Evolutionary conservation across 371 early-diverging fungal genomes (phyloP).

Genomic region (Mucor ambiguus): DNA sequence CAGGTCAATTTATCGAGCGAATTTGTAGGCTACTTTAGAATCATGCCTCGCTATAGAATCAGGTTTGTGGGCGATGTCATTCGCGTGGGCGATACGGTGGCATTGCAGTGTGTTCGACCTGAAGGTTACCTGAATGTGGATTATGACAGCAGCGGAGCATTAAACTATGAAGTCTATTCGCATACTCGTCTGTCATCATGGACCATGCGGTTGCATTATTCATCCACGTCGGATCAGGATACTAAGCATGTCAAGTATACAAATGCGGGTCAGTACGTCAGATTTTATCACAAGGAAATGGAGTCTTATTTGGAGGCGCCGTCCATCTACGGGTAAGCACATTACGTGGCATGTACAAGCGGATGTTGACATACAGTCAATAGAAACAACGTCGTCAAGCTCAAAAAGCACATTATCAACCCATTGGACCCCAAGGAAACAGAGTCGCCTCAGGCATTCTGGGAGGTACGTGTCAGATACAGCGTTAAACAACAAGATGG

Average conservation of each 20-base stretch:
- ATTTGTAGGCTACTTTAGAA: slow-evolving; percentile 49
- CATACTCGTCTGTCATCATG: slow-evolving; percentile 40
- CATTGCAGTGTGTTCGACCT: slow-evolving; percentile 54
- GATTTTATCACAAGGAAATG: slow-evolving; percentile 62
- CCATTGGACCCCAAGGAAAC: slow-evolving; percentile 60
- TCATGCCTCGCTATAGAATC: slow-evolving; percentile 59
- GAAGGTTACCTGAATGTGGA: slow-evolving; percentile 53
- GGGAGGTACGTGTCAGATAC: slow-evolving; percentile 42
- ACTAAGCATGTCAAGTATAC: slow-evolving; percentile 29
- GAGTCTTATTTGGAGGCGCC: slow-evolving; percentile 50
- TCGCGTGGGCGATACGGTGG: slow-evolving; percentile 51
- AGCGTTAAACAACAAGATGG: background rate
- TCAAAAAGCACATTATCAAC: slow-evolving; percentile 52
- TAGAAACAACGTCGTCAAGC: slow-evolving; percentile 14
- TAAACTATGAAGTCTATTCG: slow-evolving; percentile 38
- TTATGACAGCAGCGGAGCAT: slow-evolving; percentile 15
- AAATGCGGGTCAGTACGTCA: slow-evolving; percentile 47
- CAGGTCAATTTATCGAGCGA: slow-evolving; percentile 48
- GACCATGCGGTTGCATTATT: slow-evolving; percentile 39
- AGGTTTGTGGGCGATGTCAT: slow-evolving; percentile 61
- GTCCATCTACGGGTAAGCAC: slow-evolving; percentile 26
- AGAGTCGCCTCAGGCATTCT: slow-evolving; percentile 54
- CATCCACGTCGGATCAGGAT: slow-evolving; percentile 23
- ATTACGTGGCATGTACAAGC: no score
- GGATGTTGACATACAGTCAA: background rate